Evolutionary conservation across 495 filamentous ascomycete species (phyloP), one percentile per base, ranked within the genome.

Genomic region (Parmelia sp.): DNA sequence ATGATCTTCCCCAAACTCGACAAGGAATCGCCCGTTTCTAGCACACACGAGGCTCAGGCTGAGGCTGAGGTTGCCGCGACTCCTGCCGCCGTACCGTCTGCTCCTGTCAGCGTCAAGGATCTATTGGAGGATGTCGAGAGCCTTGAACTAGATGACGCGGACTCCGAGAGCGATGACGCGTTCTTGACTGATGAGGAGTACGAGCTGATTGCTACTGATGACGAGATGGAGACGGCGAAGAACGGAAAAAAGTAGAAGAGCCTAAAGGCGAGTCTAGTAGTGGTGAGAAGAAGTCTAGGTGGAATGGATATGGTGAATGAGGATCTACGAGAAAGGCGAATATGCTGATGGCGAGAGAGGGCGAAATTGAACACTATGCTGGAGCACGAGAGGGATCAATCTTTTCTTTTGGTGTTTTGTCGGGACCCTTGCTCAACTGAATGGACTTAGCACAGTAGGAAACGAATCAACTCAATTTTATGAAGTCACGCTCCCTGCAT

Each of bases 1-100:
- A 96, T 97, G 90, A 91, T 97, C 70, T 97, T 98, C 84, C 95
- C 95, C 65, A 93, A 88, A 76, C 84, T 98, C 25, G 91, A 94
- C 65, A 96, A 96, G 76, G 94, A 97, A 74, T 95, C 91, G 23
- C 93, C 94, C 6, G 82, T 83, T 42, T 79, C 86, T 17, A 96
- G 91, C 75, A 84, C 89, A 45, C 86, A 95, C 69, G 83, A 88
- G 72, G 80, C 80, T 53, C 70, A 68, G 39, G 65, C 69, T 17
- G 83, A 88, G 72, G 80, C 80, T 53, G 70, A 68, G 39, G 65
- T 69, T 17, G 63, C 69, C n/a, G 65, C 73, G 57, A 61, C 71
- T 10, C 68, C 72, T 27, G 68, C 70, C 17, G 58, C 70, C 9
- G 66, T 58, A 40, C 61, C 71, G 21, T 67, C 65, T 25, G 56